Evolutionary conservation across 495 filamentous ascomycete genomes (phyloP).

Genomic region (Neurospora sp.): DNA sequence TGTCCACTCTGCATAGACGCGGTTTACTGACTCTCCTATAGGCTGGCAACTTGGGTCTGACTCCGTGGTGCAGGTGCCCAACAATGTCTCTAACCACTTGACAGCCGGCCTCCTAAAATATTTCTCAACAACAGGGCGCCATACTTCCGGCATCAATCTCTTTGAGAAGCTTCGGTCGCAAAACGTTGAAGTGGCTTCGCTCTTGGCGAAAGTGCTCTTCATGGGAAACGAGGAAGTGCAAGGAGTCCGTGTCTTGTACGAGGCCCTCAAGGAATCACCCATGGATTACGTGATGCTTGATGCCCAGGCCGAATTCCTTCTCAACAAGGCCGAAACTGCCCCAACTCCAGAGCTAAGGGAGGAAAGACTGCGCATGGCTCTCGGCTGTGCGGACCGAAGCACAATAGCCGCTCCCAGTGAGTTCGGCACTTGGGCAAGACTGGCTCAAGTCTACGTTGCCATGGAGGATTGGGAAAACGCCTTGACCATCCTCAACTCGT

Average conservation of each 20-base stretch:
- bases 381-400: conserved; percentile 87
- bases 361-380: conserved; percentile 61
- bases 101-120: conserved; percentile 89
- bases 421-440: conserved; percentile 90
- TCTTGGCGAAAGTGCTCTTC: conserved; percentile 80
- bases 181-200: conserved; percentile 87
- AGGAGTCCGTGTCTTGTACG: conserved; percentile 77
- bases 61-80: conserved; percentile 93
- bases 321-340: conserved; percentile 59
- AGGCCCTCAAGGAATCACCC: conserved; percentile 78
- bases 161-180: conserved; percentile 90
- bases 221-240: conserved; percentile 94
- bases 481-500: conserved; percentile 92
- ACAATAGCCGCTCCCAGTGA: conserved; percentile 93
- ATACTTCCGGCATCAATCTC: conserved; percentile 91
- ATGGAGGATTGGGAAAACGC: conserved; percentile 92
- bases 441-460: conserved; percentile 85
- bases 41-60: conserved; percentile 95
- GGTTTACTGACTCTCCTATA: conserved; percentile 22
- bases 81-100: conserved; percentile 92
- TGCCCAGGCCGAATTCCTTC: conserved; percentile 85
- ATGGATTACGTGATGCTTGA: conserved; percentile 96
- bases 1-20: background rate
- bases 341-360: conserved; percentile 38
- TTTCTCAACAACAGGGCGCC: conserved; percentile 90